phyloP scores from a whole-genome alignment of 192 early-diverging fungal species.

The Cladochytrium replicatum region DNA sequence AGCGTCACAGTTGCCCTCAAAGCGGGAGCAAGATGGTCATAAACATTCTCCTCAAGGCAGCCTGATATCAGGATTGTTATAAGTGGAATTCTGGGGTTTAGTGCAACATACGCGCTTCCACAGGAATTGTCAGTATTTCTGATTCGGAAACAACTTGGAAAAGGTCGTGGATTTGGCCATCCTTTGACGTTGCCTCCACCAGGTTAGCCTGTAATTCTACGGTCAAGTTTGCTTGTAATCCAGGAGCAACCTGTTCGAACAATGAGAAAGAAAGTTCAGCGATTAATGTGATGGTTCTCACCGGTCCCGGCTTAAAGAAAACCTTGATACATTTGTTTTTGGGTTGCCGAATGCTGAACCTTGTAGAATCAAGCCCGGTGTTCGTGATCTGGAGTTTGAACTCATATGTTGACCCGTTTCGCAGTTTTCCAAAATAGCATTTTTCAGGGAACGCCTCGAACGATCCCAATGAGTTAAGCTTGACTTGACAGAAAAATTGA shows the following conservation, averaged over 20 bases:
- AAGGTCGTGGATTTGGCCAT: conserved; percentile 1
- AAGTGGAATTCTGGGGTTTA: too few species aligned
- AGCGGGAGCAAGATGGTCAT: too few species aligned
- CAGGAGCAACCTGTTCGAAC: conserved; percentile 26
- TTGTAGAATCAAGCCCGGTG: conserved; percentile 17
- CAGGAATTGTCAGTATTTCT: conserved; percentile 16
- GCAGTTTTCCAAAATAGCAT: conserved; percentile 20
- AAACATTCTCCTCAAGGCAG: too few species aligned
- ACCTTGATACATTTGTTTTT: conserved; percentile 2
- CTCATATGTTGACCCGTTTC: conserved; percentile 3
- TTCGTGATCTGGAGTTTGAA: conserved; percentile 15
- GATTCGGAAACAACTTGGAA: conserved; percentile 22
- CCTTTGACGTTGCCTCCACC: neutral
- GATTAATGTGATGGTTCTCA: neutral
- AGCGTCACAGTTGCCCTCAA: too few species aligned
- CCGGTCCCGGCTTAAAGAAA: conserved; percentile 23
- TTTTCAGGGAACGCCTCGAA: conserved; percentile 16
- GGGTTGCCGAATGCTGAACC: conserved; percentile 16
- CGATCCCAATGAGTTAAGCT: too few species aligned
- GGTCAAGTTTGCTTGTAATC: conserved; percentile 17
- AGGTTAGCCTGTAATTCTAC: conserved; percentile 4
- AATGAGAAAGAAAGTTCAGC: neutral
- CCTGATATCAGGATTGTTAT: too few species aligned
- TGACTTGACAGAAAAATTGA: too few species aligned
- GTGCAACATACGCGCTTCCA: conserved; percentile 8